Evolutionary conservation across 345 rosid genomes (phyloP), one percentile per base, ranked within the genome.

Genomic region (Cardamine chenopodiifolia): DNA sequence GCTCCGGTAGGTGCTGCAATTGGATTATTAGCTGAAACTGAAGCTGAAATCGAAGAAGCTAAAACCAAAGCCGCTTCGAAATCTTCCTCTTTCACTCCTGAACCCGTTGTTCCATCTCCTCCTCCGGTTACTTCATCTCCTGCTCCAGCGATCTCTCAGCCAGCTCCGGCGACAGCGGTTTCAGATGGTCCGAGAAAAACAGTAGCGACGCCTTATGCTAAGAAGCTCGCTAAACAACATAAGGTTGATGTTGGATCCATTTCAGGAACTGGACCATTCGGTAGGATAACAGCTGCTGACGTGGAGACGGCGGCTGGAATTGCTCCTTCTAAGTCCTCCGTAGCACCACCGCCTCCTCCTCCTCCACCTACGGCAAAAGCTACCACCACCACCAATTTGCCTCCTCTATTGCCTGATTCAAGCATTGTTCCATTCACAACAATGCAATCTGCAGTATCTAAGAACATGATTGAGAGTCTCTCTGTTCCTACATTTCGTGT

Each of bases 1-100:
- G 97, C 98, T 71, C 97, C 93, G 0, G 96, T 94, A 0, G 97
- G 98, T 9, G 82, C 96, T 9, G 88, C 97, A 4, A 94, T 94
- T 34, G 97, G 96, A 9, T 62, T 94, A 39, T 68, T 94, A 9
- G 98, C 98, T 3, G 96, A 94, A 83, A 84, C 92, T 12, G 93
- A 94, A 68, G 97, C 80, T 1, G 98, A 94, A 71, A 84, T 94
- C 71, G 90, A 88, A 49, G 97, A 90, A 80, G 98, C 96, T 67
- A 90, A 86, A 72, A 82, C 85, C 48, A 87, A 82, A 81, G 96
- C 96, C 45, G 83, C 87, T 15, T 71, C 86, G 1, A 82, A 78
- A 31, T 66, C 86, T 5, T 77, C 79, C 31, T 78, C 83, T 22
- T 18, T 90, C 8, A 0, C 84, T 31, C 6, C 88, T 0, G 67